Percentiles rank a stretch among this genome's conserved stretches.
phyloP scores from a whole-genome alignment of 192 early-diverging fungal species.

The Umbelopsis vinacea region DNA sequence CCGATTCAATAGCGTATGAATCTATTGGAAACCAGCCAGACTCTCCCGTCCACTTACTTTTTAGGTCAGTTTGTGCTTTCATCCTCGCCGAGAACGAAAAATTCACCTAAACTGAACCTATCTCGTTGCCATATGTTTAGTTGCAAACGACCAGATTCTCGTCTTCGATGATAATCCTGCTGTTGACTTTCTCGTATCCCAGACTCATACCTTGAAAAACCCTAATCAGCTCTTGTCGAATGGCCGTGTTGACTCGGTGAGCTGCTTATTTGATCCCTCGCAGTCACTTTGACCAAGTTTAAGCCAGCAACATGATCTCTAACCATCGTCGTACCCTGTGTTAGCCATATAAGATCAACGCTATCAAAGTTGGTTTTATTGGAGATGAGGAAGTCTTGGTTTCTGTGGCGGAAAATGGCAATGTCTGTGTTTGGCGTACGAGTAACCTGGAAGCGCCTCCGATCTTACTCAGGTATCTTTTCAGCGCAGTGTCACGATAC shows the following conservation, averaged over 20 bases:
- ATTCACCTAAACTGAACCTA: not conserved
- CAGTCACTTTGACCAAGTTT: not conserved
- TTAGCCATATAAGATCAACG: conserved; percentile 54
- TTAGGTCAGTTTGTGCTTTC: conserved; percentile 36
- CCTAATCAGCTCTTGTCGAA: conserved; percentile 33
- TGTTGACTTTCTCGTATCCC: conserved; percentile 27
- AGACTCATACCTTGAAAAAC: conserved; percentile 21
- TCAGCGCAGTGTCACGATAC: too few relatives aligned
- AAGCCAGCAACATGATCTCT: too few relatives aligned
- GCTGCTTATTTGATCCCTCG: not conserved
- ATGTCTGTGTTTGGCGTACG: conserved; percentile 58
- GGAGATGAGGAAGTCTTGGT: conserved; percentile 59
- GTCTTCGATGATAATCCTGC: conserved; percentile 41
- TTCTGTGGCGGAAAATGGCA: conserved; percentile 55
- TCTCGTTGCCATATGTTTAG: conserved; percentile 23
- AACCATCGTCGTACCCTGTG: not conserved
- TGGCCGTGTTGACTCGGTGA: conserved; percentile 16
- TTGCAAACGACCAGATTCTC: conserved; percentile 29
- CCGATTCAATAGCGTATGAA: conserved; percentile 47
- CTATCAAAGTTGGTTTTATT: conserved; percentile 56
- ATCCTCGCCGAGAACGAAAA: not conserved
- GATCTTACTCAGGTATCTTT: conserved; percentile 43
- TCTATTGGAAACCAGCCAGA: conserved; percentile 43
- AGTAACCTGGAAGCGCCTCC: conserved; percentile 44
- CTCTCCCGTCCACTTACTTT: conserved; percentile 41